A percentile compares a stretch with the other conserved stretches of the same genome.
These are phyloP conservation scores for Eucalyptus rudis DNA, from an alignment of 345 rosid genomes.

Conservation along the genomic window DNA sequence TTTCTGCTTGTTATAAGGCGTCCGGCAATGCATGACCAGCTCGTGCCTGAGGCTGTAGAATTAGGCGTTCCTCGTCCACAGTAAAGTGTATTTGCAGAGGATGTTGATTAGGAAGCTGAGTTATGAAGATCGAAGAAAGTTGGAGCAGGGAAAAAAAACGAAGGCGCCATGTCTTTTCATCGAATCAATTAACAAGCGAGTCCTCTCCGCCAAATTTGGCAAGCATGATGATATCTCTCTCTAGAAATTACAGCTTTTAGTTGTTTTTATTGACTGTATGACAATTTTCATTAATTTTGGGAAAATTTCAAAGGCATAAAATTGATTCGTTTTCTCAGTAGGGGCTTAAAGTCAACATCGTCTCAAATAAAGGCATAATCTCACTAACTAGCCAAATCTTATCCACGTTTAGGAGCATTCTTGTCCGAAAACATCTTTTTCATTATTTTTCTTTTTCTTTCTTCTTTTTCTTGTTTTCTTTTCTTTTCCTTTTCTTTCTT, in stretches of 20 bases:
- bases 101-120: background rate
- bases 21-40: background rate
- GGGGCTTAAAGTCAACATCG: fast-evolving
- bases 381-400: no score
- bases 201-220: background rate
- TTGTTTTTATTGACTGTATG: background rate
- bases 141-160: no score
- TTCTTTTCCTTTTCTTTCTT: no score
- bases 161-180: no score
- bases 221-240: background rate
- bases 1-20: background rate
- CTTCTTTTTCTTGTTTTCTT: no score
- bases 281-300: background rate
- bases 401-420: no score
- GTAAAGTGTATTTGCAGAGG: background rate
- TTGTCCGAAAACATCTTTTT: fast-evolving
- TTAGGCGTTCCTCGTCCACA: background rate
- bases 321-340: fast-evolving
- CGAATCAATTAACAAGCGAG: background rate
- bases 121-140: background rate
- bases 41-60: background rate
- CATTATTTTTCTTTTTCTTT: no score
- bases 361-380: fast-evolving
- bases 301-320: no score
- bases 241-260: background rate